Base-by-base conservation (phyloP, 805 yeast genomes). In the Lipomyces sp. region DNA sequence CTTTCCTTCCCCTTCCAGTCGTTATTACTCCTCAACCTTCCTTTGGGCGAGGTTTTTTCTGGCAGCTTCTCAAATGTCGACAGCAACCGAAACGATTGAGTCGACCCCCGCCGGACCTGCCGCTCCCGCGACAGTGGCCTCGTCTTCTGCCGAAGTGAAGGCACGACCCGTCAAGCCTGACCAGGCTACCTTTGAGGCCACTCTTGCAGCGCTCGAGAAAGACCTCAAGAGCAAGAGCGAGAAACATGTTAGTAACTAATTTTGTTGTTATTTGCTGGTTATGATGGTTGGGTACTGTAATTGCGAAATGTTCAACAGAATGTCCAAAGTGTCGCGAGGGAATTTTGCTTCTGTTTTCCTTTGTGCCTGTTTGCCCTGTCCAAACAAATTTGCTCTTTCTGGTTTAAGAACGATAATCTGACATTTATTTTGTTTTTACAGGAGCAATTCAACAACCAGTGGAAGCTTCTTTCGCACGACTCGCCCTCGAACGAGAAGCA, bases 151-250 rank as follows among this genome's bases (percentile, higher is more conserved):
- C 36, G 39, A 51, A n/a, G 26, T 39, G 14, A 39, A 38, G 43
- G 33, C 39, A 36, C 36, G 49, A 13, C 59, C 59, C 23, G 53
- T 44, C 22, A 53, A 45, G 46, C 59, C 59, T 24, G 59, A 55
- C 49, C 58, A 55, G 49, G 54, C 53, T n/a, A 53, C 54, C 24
- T 55, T 53, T 35, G 59, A 55, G 28, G 45, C 57, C 31, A 44
- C 45, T 7, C 43, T 58, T 16, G 58, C 42, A 31, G 54, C 51
- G 7, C 54, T 49, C 18, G 58, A 58, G 51, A 59, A 57, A 37
- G 59, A 51, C 29, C 45, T 57, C 21, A 58, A 58, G 50, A 50
- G 53, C 11, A 56, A 58, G 53, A 49, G 43, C 39, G 62, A 52
- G 28, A 55, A 55, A 51, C 58, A 40, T 45, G 59, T 47, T 21